A percentile compares a stretch with the other conserved stretches of the same genome.
Conservation (phyloP, 805 yeast species). For the Hanseniaspora vineae region DNA sequence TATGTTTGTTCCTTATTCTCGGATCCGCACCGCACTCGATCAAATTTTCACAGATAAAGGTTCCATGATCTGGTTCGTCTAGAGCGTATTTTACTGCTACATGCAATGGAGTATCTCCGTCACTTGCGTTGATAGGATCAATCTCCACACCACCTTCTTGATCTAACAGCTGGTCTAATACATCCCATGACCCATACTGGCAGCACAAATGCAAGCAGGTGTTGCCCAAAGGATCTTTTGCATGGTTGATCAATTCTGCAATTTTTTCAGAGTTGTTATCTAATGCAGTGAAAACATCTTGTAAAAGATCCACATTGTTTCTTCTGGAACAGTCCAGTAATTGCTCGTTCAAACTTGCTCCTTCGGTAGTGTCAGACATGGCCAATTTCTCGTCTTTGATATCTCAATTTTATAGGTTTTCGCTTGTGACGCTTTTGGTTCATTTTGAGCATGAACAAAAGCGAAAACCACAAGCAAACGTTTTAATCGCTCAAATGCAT, state of each 20-base stretch:
- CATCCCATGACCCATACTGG: slow-evolving; percentile 71
- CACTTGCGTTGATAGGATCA: slow-evolving; percentile 58
- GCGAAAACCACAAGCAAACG: too few species aligned
- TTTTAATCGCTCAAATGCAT: too few species aligned
- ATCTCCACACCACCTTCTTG: slow-evolving; percentile 76
- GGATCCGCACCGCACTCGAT: slow-evolving; percentile 91
- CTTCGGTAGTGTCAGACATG: slow-evolving; percentile 27
- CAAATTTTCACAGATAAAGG: slow-evolving; percentile 62
- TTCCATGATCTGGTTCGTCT: slow-evolving; percentile 66
- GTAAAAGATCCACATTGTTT: slow-evolving; percentile 67
- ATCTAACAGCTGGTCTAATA: slow-evolving; percentile 68
- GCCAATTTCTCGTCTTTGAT: background rate
- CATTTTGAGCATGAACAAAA: too few species aligned
- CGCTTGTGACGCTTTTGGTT: too few species aligned
- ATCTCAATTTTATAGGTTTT: slow-evolving; percentile 2
- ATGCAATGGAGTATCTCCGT: slow-evolving; percentile 86
- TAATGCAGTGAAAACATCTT: slow-evolving; percentile 36
- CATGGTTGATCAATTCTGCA: slow-evolving; percentile 46
- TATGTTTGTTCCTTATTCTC: slow-evolving; percentile 41
- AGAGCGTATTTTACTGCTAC: slow-evolving; percentile 64
- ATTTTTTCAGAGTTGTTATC: slow-evolving; percentile 22
- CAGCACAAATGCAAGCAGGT: slow-evolving; percentile 75
- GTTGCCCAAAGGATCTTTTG: slow-evolving; percentile 70
- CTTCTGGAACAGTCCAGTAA: slow-evolving; percentile 78
- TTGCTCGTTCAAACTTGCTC: slow-evolving; percentile 70